These are phyloP conservation scores for Oehlia diaphana DNA, from an alignment of 192 early-diverging fungal genomes.

Conservation along the genomic window DNA sequence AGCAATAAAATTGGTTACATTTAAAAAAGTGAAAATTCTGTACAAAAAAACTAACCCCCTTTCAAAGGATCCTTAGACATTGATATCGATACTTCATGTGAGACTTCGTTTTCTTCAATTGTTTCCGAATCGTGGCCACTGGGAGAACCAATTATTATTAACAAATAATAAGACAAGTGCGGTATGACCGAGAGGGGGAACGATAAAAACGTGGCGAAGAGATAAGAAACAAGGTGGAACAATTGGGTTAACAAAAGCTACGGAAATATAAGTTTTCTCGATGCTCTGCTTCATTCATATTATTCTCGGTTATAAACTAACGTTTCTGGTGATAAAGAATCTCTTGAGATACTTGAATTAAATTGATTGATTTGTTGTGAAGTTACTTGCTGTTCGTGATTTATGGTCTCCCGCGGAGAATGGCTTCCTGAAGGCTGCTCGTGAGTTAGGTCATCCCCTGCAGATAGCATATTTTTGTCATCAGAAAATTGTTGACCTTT, in stretches of 20 bases:
- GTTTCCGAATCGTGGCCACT: neutral
- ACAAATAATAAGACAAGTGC: neutral
- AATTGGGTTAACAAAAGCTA: neutral
- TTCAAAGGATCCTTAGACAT: neutral
- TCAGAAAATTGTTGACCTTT: neutral
- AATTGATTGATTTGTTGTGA: neutral
- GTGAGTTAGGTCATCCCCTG: neutral
- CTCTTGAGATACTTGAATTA: neutral
- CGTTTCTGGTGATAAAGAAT: slow-evolving; percentile 1
- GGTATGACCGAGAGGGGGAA: neutral
- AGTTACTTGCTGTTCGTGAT: neutral
- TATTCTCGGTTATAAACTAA: neutral
- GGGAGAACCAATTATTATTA: neutral
- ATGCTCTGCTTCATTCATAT: neutral
- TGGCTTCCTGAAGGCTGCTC: neutral
- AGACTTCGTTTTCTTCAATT: neutral
- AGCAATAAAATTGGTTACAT: neutral
- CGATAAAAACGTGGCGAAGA: neutral
- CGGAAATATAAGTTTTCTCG: neutral
- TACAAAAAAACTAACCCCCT: neutral
- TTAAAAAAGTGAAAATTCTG: no score
- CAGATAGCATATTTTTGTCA: neutral
- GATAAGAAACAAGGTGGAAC: slow-evolving; percentile 1
- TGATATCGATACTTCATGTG: neutral
- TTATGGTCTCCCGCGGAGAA: neutral